phyloP scores from a whole-genome alignment of 805 yeast genomes.

The Schwanniomyces polymorphus region DNA sequence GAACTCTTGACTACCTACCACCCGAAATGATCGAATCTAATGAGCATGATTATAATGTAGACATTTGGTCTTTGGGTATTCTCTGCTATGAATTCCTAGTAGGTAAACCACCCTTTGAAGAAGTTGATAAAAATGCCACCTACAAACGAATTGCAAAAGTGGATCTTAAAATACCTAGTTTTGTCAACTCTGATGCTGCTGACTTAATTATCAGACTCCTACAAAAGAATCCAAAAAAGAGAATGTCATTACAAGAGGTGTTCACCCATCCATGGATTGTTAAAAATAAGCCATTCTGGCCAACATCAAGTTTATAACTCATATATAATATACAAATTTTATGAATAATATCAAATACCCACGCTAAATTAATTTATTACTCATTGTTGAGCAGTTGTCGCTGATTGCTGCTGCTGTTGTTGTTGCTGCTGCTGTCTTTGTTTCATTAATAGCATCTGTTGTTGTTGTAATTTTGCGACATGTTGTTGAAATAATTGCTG shows the following conservation, averaged over 20 bases:
- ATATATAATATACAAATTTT: slow-evolving; percentile 3
- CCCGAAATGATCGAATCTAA: slow-evolving; percentile 92
- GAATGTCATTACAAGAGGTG: slow-evolving; percentile 63
- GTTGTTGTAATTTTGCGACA: slow-evolving; percentile 39
- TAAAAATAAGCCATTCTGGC: slow-evolving; percentile 66
- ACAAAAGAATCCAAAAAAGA: slow-evolving; percentile 64
- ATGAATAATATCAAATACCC: background rate
- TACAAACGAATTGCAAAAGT: slow-evolving; percentile 77
- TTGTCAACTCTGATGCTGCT: slow-evolving; percentile 70
- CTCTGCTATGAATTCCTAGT: slow-evolving; percentile 81
- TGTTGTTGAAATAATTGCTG: slow-evolving; percentile 47
- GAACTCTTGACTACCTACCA: slow-evolving; percentile 90
- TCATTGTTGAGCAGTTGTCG: slow-evolving; percentile 7
- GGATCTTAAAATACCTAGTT: slow-evolving; percentile 72
- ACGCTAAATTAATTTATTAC: background rate
- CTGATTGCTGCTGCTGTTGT: slow-evolving; percentile 6
- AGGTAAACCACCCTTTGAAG: slow-evolving; percentile 93
- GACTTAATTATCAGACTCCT: slow-evolving; percentile 68
- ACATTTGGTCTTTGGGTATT: slow-evolving; percentile 92
- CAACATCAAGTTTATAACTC: slow-evolving; percentile 7
- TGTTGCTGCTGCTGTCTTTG: slow-evolving; percentile 23
- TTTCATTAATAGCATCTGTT: slow-evolving; percentile 28
- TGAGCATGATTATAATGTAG: slow-evolving; percentile 77
- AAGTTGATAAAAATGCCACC: slow-evolving; percentile 71
- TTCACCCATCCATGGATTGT: slow-evolving; percentile 82